phyloP scores from a whole-genome alignment of 805 yeast genomes.

The Hanseniaspora pseudoguilliermondii region DNA sequence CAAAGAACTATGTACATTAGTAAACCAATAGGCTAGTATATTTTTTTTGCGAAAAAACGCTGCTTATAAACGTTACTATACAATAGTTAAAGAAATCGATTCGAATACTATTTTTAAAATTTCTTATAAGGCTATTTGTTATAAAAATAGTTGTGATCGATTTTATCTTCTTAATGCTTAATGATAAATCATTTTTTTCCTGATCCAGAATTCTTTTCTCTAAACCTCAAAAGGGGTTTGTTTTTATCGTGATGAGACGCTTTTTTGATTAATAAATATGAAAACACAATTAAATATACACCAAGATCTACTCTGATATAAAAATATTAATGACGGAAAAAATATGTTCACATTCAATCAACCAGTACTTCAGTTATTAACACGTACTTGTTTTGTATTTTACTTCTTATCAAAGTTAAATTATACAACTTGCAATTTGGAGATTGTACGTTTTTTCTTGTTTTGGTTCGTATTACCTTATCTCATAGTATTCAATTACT shows the following conservation, averaged over 20 bases:
- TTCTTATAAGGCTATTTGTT: neutral
- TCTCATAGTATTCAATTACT: no score
- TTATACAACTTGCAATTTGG: no score
- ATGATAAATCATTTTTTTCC: neutral
- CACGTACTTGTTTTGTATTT: no score
- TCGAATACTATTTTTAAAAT: neutral
- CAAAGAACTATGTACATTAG: no score
- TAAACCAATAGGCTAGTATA: no score
- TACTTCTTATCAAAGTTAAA: no score
- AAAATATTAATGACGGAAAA: neutral
- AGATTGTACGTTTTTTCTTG: no score
- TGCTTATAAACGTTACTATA: neutral
- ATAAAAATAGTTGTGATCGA: neutral
- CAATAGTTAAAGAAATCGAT: neutral
- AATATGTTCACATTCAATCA: no score
- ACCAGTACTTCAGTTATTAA: no score
- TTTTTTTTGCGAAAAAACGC: no score
- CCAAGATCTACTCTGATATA: constrained; percentile 14
- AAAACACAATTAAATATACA: constrained; percentile 11
- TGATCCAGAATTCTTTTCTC: neutral
- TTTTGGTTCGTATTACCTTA: no score
- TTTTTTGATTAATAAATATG: constrained; percentile 11
- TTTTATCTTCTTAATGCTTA: neutral
- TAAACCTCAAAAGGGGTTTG: neutral
- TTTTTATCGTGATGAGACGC: constrained; percentile 11